These are phyloP conservation scores for Sideroxylon spinosum DNA, from an alignment of 179 eudicot genomes.

Conservation along the genomic window DNA sequence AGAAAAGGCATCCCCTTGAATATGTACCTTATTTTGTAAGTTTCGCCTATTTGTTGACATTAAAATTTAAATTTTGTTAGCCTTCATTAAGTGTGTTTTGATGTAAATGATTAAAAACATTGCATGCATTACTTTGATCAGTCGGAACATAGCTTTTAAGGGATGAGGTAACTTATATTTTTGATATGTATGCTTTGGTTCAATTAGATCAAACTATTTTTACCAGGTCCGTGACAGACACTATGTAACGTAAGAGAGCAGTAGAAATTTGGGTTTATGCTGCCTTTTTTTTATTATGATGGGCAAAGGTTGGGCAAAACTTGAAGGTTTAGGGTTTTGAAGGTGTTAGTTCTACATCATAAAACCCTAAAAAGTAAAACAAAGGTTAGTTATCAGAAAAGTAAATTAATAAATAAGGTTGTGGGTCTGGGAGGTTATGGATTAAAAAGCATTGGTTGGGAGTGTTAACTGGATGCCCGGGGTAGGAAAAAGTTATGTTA, in stretches of 20 bases:
- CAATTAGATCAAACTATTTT: not conserved
- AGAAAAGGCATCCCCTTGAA: conserved; percentile 66
- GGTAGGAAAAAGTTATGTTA: not conserved
- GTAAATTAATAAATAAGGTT: not conserved
- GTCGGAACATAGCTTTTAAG: not conserved
- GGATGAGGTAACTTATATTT: not conserved
- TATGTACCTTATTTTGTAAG: conserved; percentile 88
- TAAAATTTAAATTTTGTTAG: not conserved
- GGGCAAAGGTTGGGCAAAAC: not conserved
- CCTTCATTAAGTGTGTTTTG: not conserved
- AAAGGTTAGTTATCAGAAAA: not conserved
- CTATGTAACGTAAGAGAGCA: not conserved
- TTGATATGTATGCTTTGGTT: not conserved
- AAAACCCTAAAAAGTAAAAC: not conserved
- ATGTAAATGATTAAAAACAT: not conserved
- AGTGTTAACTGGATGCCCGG: not conserved
- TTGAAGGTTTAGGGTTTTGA: not conserved
- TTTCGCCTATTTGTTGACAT: conserved; percentile 15
- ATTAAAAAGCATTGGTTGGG: too few relatives aligned
- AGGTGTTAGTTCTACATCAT: not conserved
- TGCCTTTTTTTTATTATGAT: conserved; percentile 1
- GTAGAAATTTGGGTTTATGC: conserved; percentile 6
- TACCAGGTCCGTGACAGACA: not conserved
- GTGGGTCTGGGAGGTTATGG: not conserved
- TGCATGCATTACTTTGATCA: not conserved